Base-by-base conservation (phyloP, 2,329 filamentous ascomycete species). In the Aphanoascus verrucosus region DNA sequence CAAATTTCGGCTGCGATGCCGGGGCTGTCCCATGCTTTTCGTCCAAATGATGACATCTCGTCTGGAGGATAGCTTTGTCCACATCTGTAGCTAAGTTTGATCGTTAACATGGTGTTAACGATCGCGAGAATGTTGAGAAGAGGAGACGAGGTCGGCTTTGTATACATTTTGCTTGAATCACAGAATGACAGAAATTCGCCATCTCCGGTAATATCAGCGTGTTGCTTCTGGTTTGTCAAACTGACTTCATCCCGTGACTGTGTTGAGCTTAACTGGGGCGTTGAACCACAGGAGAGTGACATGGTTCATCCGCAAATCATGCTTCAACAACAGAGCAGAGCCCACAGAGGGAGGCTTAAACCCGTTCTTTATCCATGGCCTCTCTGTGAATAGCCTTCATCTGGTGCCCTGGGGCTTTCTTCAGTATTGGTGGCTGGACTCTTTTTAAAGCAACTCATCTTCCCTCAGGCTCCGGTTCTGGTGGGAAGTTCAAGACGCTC, bases 291-390 rank as follows among this genome's bases (percentile, higher is more conserved):
- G 46, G 38, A 32, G 8, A 45, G 45, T 45, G 38, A 40, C 40
- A 54, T 49, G 37, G 23, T 35, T 46, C 31, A 31, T 50, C 52
- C 45, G 41, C 52, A 54, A 54, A 54, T 54, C 52, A 54, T 50
- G 41, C 37, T 37, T 38, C 52, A 49, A 41, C 52, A 54, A 54
- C 52, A 54, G 52, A 54, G 52, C 52, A 49, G 41, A 49, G 34
- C 37, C 41, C 41, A 23, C 34, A 23, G 32, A 41, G 35, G 19
- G 32, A 31, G 11, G 34, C 31, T 20, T 41, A 32, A 37, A 34
- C 40, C 12, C 19, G 11, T 41, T 5, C 35, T 35, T 32, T 15
- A 32, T 42, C 19, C 38, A 45, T 40, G 41, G 46, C 52, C 15
- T 49, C 20, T 31, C 19, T 38, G 17, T 19, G 2, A 15, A 7